A percentile compares a stretch with the other conserved stretches of the same genome.
Evolutionary conservation across 441 rosid species (phyloP).

Genomic region (Bocquillonia castaneifolia): DNA sequence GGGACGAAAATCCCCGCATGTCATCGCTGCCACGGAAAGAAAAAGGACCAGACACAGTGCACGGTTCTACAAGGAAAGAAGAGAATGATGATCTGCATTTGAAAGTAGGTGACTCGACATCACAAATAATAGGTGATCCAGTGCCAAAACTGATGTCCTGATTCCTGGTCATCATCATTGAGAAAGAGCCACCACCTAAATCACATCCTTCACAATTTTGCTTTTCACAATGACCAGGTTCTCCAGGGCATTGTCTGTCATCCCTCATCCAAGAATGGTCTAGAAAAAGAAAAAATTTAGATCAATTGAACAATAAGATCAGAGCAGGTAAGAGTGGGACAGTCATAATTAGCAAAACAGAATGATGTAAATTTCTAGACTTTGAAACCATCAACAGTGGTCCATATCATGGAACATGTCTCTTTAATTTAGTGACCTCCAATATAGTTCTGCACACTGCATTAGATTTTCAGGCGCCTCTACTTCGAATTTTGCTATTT

Average conservation of each 20-base stretch:
- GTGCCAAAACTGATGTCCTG: constrained; percentile 62
- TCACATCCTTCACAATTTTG: constrained; percentile 33
- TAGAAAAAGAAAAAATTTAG: constrained; percentile 18
- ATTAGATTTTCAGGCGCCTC: not conserved
- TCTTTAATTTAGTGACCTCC: not conserved
- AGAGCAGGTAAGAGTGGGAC: not conserved
- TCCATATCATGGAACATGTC: not conserved
- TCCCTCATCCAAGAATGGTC: constrained; percentile 54
- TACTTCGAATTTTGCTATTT: not conserved
- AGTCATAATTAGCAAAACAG: not conserved
- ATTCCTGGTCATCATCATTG: constrained; percentile 36
- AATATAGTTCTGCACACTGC: constrained; percentile 2
- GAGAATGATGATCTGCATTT: constrained; percentile 48
- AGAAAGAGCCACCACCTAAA: constrained; percentile 34
- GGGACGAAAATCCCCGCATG: constrained; percentile 33
- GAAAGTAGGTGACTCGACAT: constrained; percentile 35
- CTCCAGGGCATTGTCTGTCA: constrained; percentile 21
- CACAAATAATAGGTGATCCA: constrained; percentile 32
- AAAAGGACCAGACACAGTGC: constrained; percentile 35
- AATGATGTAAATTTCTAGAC: not conserved
- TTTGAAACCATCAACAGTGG: not conserved
- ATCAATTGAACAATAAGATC: not conserved
- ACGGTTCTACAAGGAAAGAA: constrained; percentile 36
- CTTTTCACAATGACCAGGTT: constrained; percentile 16
- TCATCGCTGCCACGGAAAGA: constrained; percentile 32